phyloP scores from a whole-genome alignment of 2,329 filamentous ascomycete species.

The Claviceps purpurea region DNA sequence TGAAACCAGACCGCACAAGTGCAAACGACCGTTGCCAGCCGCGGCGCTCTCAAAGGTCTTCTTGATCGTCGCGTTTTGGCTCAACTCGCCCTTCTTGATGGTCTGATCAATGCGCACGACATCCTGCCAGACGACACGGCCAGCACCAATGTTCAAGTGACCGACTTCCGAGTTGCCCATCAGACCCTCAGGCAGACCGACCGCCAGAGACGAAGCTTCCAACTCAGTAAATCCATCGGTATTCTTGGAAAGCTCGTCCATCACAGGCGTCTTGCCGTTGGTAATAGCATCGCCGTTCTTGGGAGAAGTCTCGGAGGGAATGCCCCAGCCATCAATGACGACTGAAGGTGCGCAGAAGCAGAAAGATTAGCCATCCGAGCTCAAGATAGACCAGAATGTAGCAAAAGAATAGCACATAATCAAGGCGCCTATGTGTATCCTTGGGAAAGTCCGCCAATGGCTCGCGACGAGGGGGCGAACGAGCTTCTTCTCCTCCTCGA shows the following conservation, averaged over 20 bases:
- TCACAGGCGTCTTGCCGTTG: slow-evolving; percentile 81
- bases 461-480: slow-evolving; percentile 10
- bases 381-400: slow-evolving; percentile 44
- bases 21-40: slow-evolving; percentile 79
- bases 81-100: slow-evolving; percentile 73
- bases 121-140: slow-evolving; percentile 96
- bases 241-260: slow-evolving; percentile 81
- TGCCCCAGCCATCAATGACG: slow-evolving; percentile 98
- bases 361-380: slow-evolving; percentile 44
- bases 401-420: slow-evolving; percentile 32
- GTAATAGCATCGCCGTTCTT: slow-evolving; percentile 91
- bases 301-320: slow-evolving; percentile 66
- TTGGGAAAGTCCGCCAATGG: slow-evolving; percentile 1
- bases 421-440: slow-evolving; percentile 9
- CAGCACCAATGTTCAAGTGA: slow-evolving; percentile 95
- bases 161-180: slow-evolving; percentile 99
- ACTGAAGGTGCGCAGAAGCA: slow-evolving; percentile 46
- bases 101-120: slow-evolving; percentile 92
- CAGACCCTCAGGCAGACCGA: slow-evolving; percentile 87
- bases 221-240: slow-evolving; percentile 80
- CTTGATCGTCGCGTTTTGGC: slow-evolving; percentile 64
- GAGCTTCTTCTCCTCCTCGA: not conserved
- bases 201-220: slow-evolving; percentile 89
- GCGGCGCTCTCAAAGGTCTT: slow-evolving; percentile 66
- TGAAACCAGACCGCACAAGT: slow-evolving; percentile 83